A percentile compares a stretch with the other conserved stretches of the same genome.
Conservation (phyloP, 1,284 basidiomycete genomes). For the Pseudozyma tsukubaensis region DNA sequence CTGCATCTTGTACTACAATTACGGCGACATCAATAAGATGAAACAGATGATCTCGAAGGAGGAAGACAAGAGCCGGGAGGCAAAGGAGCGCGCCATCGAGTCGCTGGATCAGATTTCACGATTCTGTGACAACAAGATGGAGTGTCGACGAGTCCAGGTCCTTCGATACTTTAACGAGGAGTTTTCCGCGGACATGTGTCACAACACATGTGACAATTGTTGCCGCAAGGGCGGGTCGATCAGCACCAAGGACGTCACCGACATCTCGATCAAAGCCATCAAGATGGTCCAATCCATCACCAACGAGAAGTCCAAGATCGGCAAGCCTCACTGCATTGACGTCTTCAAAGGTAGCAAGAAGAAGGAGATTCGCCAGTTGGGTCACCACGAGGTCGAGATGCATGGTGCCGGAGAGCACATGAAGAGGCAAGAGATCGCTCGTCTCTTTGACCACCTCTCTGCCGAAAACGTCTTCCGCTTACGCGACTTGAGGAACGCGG, state of each 20-base stretch:
- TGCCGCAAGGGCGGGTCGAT: slow-evolving; percentile 39
- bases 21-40: slow-evolving; percentile 73
- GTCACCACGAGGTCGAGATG: slow-evolving; percentile 72
- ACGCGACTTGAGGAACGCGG: slow-evolving; percentile 62
- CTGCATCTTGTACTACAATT: slow-evolving; percentile 72
- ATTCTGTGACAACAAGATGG: slow-evolving; percentile 83
- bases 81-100: slow-evolving; percentile 75
- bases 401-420: slow-evolving; percentile 75
- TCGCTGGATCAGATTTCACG: slow-evolving; percentile 75
- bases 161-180: slow-evolving; percentile 78
- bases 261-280: slow-evolving; percentile 72
- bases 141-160: slow-evolving; percentile 87
- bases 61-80: slow-evolving; percentile 71
- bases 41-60: slow-evolving; percentile 74
- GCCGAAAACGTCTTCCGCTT: slow-evolving; percentile 71
- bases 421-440: slow-evolving; percentile 73
- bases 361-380: slow-evolving; percentile 72
- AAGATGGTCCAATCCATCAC: slow-evolving; percentile 73
- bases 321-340: slow-evolving; percentile 72
- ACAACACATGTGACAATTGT: slow-evolving; percentile 81
- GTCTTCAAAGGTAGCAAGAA: slow-evolving; percentile 77
- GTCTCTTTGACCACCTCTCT: slow-evolving; percentile 75
- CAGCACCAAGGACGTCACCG: slow-evolving; percentile 73
- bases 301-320: slow-evolving; percentile 70
- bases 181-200: slow-evolving; percentile 75